Conservation (phyloP, 2,329 filamentous ascomycete species). For the Coniochaeta hoffmannii region DNA sequence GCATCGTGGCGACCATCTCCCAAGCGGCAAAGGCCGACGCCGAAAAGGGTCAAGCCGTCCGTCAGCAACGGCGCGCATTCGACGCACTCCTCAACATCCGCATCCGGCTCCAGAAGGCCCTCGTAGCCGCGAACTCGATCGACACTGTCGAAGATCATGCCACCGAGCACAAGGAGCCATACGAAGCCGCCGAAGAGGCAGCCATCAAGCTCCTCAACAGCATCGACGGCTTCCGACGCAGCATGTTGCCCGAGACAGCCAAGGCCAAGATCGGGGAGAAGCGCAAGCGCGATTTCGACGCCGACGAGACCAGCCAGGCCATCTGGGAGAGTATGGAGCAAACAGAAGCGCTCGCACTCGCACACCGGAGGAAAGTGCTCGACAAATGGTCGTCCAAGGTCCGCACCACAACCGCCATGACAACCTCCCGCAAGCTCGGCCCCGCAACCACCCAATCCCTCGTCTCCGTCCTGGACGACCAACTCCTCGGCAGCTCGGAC, state of each 20-base stretch:
- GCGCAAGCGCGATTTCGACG: slow-evolving; percentile 47
- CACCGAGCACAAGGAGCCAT: slow-evolving; percentile 43
- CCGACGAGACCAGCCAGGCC: slow-evolving; percentile 50
- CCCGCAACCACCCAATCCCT: slow-evolving; percentile 50
- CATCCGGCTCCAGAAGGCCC: slow-evolving; percentile 86
- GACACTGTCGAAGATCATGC: slow-evolving; percentile 31
- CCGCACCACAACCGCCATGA: slow-evolving; percentile 48
- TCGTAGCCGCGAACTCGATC: slow-evolving; percentile 75
- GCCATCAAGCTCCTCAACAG: slow-evolving; percentile 81
- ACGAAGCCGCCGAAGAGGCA: slow-evolving; percentile 73
- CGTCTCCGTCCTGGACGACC: slow-evolving; percentile 59
- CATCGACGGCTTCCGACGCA: slow-evolving; percentile 61
- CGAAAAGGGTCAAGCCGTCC: slow-evolving; percentile 79
- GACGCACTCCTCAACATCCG: slow-evolving; percentile 83
- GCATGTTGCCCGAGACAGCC: slow-evolving; percentile 41
- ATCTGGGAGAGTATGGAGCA: slow-evolving; percentile 67
- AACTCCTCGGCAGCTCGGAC: slow-evolving; percentile 54
- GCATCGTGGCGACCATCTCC: slow-evolving; percentile 51
- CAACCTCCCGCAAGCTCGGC: slow-evolving; percentile 49
- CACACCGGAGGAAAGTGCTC: slow-evolving; percentile 62
- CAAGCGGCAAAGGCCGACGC: slow-evolving; percentile 69
- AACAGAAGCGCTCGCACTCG: slow-evolving; percentile 51
- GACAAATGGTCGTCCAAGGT: slow-evolving; percentile 90
- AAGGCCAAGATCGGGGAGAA: slow-evolving; percentile 48
- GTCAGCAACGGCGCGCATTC: slow-evolving; percentile 76